These are phyloP conservation scores for Monosporascus ibericus DNA, from an alignment of 2,329 filamentous ascomycete species.

Conservation along the genomic window DNA sequence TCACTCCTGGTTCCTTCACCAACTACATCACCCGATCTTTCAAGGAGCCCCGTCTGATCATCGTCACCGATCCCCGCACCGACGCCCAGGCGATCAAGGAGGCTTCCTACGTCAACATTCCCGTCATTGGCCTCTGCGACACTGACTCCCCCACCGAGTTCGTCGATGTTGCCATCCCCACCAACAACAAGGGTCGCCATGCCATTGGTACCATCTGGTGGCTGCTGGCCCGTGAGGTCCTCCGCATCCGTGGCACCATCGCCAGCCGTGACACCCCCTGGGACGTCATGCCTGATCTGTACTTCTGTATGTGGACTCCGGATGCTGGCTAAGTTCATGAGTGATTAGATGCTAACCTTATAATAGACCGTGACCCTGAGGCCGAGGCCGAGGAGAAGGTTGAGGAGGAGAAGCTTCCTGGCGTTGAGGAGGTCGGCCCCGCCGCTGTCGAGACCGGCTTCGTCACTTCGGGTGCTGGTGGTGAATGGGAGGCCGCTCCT, in stretches of 20 bases:
- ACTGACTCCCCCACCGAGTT: conserved; percentile 99
- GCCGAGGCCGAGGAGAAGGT: conserved; percentile 98
- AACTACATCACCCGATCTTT: conserved; percentile 99
- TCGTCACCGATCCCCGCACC: conserved; percentile 99
- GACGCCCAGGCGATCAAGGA: conserved; percentile 99
- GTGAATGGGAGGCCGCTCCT: conserved; percentile 82
- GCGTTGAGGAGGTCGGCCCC: conserved; percentile 76
- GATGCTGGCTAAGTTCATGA: neutral
- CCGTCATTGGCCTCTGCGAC: conserved; percentile 97
- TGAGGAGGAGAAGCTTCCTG: conserved; percentile 85
- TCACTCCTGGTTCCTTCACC: conserved; percentile 99
- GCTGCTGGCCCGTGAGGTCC: conserved; percentile 99
- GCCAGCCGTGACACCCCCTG: conserved; percentile 93
- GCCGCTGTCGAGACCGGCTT: conserved; percentile 75
- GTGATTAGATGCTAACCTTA: conserved; percentile 12
- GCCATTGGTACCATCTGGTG: conserved; percentile 98
- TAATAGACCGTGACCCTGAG: conserved; percentile 88
- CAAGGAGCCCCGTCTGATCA: conserved; percentile 99
- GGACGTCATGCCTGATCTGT: conserved; percentile 99
- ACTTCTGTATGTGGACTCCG: conserved; percentile 69
- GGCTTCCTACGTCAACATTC: conserved; percentile 99
- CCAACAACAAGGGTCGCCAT: conserved; percentile 99
- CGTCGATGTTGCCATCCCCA: conserved; percentile 98
- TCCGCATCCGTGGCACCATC: conserved; percentile 95
- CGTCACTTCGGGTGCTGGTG: conserved; percentile 48